Percentiles rank a stretch among this genome's conserved stretches.
Conservation (phyloP, 225 moss, liverwort and hornwort genomes). For the Sphagnum contortum region DNA sequence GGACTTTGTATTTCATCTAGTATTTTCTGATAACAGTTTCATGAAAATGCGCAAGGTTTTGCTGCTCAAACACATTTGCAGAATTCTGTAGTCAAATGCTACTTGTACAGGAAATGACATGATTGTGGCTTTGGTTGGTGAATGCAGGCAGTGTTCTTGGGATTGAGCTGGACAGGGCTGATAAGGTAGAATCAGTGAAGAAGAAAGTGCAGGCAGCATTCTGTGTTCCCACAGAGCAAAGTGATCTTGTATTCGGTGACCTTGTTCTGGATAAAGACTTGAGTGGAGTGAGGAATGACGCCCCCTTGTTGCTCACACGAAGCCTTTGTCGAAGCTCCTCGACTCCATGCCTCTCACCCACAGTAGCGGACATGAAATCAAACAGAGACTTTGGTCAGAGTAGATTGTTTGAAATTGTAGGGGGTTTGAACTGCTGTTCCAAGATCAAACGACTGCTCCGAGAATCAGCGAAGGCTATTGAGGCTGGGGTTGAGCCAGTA, state of each 20-base stretch:
- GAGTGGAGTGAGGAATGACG: constrained; percentile 72
- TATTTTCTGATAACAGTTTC: no score
- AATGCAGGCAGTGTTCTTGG: constrained; percentile 61
- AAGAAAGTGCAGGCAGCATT: constrained; percentile 87
- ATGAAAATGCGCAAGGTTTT: no score
- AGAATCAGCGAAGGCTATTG: constrained; percentile 67
- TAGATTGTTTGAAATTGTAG: no score
- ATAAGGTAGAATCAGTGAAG: constrained; percentile 77
- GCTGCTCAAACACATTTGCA: no score
- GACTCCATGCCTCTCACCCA: constrained; percentile 78
- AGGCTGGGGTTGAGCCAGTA: constrained; percentile 66
- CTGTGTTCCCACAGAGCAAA: constrained; percentile 86
- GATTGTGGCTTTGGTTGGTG: no score
- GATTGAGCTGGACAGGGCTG: constrained; percentile 88
- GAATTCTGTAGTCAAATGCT: no score
- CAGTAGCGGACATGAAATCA: neutral
- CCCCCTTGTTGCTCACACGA: constrained; percentile 65
- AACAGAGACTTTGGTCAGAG: constrained; percentile 13
- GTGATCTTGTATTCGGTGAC: constrained; percentile 64
- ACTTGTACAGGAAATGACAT: no score
- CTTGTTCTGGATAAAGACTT: constrained; percentile 76
- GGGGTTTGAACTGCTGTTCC: no score
- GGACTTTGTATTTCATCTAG: no score
- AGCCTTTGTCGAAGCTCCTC: constrained; percentile 71
- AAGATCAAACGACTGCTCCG: constrained; percentile 16